These are phyloP conservation scores for Geosmithia morbida DNA, from an alignment of 2,329 filamentous ascomycete species.

Conservation along the genomic window DNA sequence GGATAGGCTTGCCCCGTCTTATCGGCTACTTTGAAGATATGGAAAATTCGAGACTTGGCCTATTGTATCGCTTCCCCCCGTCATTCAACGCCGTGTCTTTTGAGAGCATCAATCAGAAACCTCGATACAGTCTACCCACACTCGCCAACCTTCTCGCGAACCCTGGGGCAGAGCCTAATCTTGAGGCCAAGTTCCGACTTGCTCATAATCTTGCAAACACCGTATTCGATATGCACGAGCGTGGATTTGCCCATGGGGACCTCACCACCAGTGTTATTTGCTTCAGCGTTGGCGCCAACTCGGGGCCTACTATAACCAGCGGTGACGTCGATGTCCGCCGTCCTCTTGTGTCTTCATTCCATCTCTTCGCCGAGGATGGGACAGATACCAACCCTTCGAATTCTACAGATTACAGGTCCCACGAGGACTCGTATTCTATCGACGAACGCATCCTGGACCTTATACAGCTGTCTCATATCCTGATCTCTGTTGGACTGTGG, in stretches of 20 bases:
- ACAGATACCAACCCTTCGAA: conserved; percentile 10
- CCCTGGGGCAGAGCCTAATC: conserved; percentile 43
- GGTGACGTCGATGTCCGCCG: conserved; percentile 47
- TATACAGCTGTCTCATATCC: conserved; percentile 58
- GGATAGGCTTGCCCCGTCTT: conserved; percentile 45
- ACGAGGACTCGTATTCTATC: conserved; percentile 30
- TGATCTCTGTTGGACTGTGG: conserved; percentile 67
- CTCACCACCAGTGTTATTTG: conserved; percentile 53
- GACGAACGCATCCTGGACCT: conserved; percentile 51
- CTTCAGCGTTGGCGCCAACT: conserved; percentile 34
- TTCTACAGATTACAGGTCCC: conserved; percentile 39
- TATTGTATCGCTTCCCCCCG: conserved; percentile 61
- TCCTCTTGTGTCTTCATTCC: conserved; percentile 60
- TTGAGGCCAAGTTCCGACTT: conserved; percentile 65
- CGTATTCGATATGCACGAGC: conserved; percentile 57
- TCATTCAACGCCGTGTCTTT: conserved; percentile 45
- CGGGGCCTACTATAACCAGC: conserved; percentile 15
- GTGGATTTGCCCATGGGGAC: conserved; percentile 57
- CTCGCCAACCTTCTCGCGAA: conserved; percentile 37
- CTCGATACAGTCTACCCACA: conserved; percentile 35
- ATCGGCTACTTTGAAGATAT: conserved; percentile 65
- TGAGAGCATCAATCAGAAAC: conserved; percentile 32
- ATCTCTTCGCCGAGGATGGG: conserved; percentile 40
- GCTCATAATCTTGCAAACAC: conserved; percentile 60
- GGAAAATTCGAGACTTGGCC: conserved; percentile 52